These are phyloP conservation scores for Talaromyces rugulosus DNA, from an alignment of 2,329 filamentous ascomycete species.

Conservation along the genomic window DNA sequence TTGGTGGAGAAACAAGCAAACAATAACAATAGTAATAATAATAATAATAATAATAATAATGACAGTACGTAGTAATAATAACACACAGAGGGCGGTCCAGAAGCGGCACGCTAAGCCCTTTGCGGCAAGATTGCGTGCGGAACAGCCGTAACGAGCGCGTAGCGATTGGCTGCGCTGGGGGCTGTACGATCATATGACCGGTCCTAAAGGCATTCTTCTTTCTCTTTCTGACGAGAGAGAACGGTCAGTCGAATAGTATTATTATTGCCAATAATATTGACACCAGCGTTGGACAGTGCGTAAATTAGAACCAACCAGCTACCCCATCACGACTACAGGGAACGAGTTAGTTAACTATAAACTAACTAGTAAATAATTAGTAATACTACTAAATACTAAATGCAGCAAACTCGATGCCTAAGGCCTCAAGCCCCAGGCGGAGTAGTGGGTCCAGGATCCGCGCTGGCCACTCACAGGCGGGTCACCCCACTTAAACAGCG, in stretches of 20 bases:
- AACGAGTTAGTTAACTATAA: no score
- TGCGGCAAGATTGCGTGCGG: background rate
- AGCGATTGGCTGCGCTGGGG: background rate
- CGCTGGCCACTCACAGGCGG: background rate
- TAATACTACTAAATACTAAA: no score
- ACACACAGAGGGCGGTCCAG: background rate
- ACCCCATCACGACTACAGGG: no score
- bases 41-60: background rate
- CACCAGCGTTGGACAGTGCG: no score
- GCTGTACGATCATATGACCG: background rate
- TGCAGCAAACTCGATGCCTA: background rate
- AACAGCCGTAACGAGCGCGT: background rate
- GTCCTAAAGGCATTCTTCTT: background rate
- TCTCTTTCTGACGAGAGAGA: no score
- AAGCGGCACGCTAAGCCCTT: background rate
- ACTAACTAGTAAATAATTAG: no score
- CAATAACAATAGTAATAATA: background rate
- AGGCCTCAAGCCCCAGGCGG: background rate
- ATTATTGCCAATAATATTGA: no score
- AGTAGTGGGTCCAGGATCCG: background rate
- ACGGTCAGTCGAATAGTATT: no score
- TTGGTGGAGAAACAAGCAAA: no score
- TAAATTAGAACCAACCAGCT: no score
- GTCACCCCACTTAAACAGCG: background rate
- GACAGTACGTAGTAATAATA: background rate